Evolutionary conservation across 1,139 yeast species (phyloP), one percentile per base, ranked within the genome.

Genomic region (Hyphopichia buzzinii): DNA sequence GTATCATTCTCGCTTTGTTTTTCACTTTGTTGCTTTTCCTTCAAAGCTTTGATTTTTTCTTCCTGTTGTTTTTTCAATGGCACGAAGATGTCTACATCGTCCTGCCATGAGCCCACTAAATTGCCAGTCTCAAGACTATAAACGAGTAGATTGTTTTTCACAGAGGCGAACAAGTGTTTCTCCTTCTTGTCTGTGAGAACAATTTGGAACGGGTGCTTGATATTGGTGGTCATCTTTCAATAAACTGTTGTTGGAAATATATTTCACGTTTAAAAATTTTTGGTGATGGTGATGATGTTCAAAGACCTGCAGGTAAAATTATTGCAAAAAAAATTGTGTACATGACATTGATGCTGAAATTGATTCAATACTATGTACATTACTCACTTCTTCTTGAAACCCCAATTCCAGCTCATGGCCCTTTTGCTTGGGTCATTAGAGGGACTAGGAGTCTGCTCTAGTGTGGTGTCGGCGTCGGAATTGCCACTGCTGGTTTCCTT

Each of bases 161-260:
- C 74, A 1, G 83, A 67, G 0, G 76, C 72, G 56, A 75, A 81
- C 15, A 84, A 54, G 28, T 70, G 59, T 2, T 66, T 56, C 1
- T 80, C 79, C 17, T 61, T 54, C 7, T 53, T 50, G 47, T 66
- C 72, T 14, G 74, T 50, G 7, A 71, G 52, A 3, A 80, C 55
- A 31, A 75, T 67, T 52, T 83, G 90, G 53, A 78, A 77, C 23
- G 92, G 92, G 50, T 84, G 90, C 51, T 79, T 79, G 79, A 82
- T 72, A 17, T 15, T 17, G 13, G 25, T 16, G n/a, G n/a, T n/a
- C n/a, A n/a, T n/a, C n/a, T n/a, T n/a, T n/a, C n/a, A n/a, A 41
- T n/a, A n/a, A n/a, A n/a, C n/a, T n/a, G n/a, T 35, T 40, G 34
- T 47, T 31, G 39, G 38, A 30, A n/a, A n/a, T n/a, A n/a, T n/a